A percentile compares a stretch with the other conserved stretches of the same genome.
Conservation (phyloP, 495 filamentous ascomycete genomes). For the Podospora sp. region DNA sequence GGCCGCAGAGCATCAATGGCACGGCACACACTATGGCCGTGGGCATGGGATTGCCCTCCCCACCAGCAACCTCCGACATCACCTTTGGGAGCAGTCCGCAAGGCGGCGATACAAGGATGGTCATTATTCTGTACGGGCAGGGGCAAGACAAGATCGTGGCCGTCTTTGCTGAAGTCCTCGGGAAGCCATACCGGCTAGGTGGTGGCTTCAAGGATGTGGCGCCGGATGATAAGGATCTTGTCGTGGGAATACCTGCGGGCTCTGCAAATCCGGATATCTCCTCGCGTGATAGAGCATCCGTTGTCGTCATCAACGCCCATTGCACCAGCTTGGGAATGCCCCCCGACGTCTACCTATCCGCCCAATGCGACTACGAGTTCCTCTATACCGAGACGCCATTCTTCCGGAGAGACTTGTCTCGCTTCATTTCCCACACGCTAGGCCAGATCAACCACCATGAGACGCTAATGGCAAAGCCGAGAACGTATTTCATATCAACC, state of each 20-base stretch:
- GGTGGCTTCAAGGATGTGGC: conserved; percentile 55
- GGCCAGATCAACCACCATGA: conserved; percentile 76
- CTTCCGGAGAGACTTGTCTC: conserved; percentile 72
- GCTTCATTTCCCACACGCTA: conserved; percentile 75
- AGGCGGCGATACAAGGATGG: conserved; percentile 53
- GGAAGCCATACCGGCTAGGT: conserved; percentile 63
- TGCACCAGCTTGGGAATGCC: conserved; percentile 70
- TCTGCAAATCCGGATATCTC: conserved; percentile 57
- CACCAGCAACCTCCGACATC: conserved; percentile 29
- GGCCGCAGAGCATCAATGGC: conserved; percentile 37
- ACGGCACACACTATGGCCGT: conserved; percentile 25
- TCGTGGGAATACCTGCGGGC: conserved; percentile 59
- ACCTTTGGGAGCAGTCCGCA: conserved; percentile 40
- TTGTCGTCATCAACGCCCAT: conserved; percentile 71
- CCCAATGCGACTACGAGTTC: conserved; percentile 77
- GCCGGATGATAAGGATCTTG: conserved; percentile 51
- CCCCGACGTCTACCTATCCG: conserved; percentile 63
- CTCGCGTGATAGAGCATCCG: conserved; percentile 50
- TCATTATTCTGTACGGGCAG: conserved; percentile 62
- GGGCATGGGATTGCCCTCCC: conserved; percentile 36
- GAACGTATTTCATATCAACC: conserved; percentile 81
- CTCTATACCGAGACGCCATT: conserved; percentile 72
- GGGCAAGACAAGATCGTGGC: conserved; percentile 67
- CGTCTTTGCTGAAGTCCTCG: conserved; percentile 68
- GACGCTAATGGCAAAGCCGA: conserved; percentile 69